Evolutionary conservation across 352 stramenopile genomes (phyloP).

Genomic region (Phytophthora macrochlamydospora): DNA sequence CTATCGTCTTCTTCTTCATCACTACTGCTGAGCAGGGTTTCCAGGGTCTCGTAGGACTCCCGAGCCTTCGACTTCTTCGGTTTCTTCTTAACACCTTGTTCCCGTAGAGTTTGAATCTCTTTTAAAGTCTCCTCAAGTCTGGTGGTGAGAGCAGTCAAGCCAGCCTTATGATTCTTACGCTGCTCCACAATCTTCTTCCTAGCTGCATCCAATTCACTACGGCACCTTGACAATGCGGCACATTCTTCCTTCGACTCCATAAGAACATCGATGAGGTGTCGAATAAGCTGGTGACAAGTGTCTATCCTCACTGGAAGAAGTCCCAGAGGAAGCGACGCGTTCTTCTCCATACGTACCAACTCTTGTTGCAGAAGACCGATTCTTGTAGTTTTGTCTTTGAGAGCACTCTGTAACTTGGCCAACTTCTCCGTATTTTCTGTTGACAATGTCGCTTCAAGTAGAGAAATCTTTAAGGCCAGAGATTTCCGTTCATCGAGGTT

Average conservation of each 20-base stretch:
- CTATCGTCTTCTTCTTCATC: conserved; percentile 61
- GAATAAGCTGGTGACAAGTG: conserved; percentile 63
- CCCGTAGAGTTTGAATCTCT: conserved; percentile 25
- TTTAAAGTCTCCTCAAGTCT: conserved; percentile 31
- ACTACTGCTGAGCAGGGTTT: conserved; percentile 57
- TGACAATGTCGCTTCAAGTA: conserved; percentile 19
- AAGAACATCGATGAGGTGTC: conserved; percentile 47
- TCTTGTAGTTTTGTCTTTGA: conserved; percentile 57
- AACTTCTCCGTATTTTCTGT: conserved; percentile 29
- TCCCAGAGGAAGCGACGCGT: conserved; percentile 34
- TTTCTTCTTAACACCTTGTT: conserved; percentile 46
- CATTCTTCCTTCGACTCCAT: conserved; percentile 42
- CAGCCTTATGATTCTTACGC: conserved; percentile 31
- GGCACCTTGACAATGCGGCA: conserved; percentile 30
- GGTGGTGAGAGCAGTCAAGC: not conserved
- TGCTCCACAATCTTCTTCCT: conserved; percentile 11
- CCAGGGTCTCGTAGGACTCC: conserved; percentile 48
- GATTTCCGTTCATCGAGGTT: conserved; percentile 61
- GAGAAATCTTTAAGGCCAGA: conserved; percentile 49
- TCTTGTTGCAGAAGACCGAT: conserved; percentile 74
- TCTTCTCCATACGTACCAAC: conserved; percentile 58
- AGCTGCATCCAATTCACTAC: conserved; percentile 5
- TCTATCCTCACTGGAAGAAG: conserved; percentile 48
- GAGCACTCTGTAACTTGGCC: conserved; percentile 33
- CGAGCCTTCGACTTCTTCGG: conserved; percentile 38